Evolutionary conservation across 352 stramenopile species (phyloP), one percentile per base, ranked within the genome.

Genomic region (Peronospora destructor): DNA sequence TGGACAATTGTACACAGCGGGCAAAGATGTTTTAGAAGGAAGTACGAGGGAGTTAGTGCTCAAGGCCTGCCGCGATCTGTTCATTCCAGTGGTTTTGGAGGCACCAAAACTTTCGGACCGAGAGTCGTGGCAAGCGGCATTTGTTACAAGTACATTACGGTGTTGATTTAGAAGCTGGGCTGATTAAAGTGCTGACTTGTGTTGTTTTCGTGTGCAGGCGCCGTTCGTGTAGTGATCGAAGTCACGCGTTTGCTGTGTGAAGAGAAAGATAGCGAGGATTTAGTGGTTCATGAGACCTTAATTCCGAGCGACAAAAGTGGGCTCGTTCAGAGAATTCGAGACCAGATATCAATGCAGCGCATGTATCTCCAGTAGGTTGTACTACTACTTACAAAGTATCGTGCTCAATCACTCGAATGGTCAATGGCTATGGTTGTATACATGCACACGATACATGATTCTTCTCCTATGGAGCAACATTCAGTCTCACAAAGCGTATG

Each of bases 11-110:
- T 70, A 68, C 48, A 92, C 81, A 2, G 64, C 78, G 1, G 44
- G 47, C 6, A 47, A 66, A 11, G 50, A 55, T 28, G 61, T 92
- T 13, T 55, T 92, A 23, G 39, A 61, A 2, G 81, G 81, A 0
- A 89, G 74, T 47, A 85, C 71, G 0, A 73, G 81, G 8, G 60
- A 75, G 43, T 45, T 90, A 25, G 76, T 92, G 39, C 42, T 92
- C 1, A 51, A 55, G 21, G 78, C 78, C 0, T 92, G 81, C 32
- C 33, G 41, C 6, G 63, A 80, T 28, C 58, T 92, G 2, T 49
- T 42, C 12, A 82, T 92, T 56, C 71, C 68, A 2, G 64, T 89
- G 13, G 53, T 81, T 44, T 40, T 85, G 11, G 56, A 79, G 32
- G 50, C 76, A 1, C 78, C 81, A 2, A 67, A 66, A 6, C 53